Evolutionary conservation across 164 flowering plant species (phyloP), one percentile per base, ranked within the genome.

Genomic region (Vitis riparia): DNA sequence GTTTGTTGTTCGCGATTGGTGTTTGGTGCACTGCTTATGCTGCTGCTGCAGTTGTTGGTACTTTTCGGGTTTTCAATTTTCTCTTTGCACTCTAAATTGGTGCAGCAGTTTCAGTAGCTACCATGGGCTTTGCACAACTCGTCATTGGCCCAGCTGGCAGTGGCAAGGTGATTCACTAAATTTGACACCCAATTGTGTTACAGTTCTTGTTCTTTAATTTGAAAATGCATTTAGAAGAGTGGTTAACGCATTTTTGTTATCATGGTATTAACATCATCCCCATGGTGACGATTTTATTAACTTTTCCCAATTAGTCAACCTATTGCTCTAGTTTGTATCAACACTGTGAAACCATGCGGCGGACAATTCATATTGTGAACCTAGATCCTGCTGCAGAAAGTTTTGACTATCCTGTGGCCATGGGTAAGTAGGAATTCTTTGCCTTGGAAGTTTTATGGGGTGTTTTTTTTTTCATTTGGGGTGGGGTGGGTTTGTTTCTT

Each of bases 101-200:
- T 65, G 59, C 32, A 66, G 62, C 50, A 48, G 5, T 2, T 11
- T 47, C 2, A 60, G 4, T 52, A 71, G 66, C 59, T 60, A 64
- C 51, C 53, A 95, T 93, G 99, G 99, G 98, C 49, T 95, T 80
- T 52, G 99, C 99, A 17, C 99, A 96, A 60, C 86, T 93, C 8
- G 98, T 96, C 65, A 93, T 91, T 70, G 97, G 98, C 61, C 97
- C 99, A 64, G 98, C 98, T 0, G 98, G 98, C 73, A 91, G 97
- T 73, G 98, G 99, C 58, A 96, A 93, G 97, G 98, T 92, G 68
- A 77, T 73, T 51, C 12, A n/a, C 16, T 49, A 14, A 17, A 55
- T 15, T 16, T 59, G 66, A 63, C 9, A 1, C 57, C 15, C 37
- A 5, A n/a, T 15, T 48, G 8, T 19, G 9, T 14, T 12, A 29